Evolutionary conservation across 2,329 filamentous ascomycete genomes (phyloP).

Genomic region (Rasamsonia emersonii): DNA sequence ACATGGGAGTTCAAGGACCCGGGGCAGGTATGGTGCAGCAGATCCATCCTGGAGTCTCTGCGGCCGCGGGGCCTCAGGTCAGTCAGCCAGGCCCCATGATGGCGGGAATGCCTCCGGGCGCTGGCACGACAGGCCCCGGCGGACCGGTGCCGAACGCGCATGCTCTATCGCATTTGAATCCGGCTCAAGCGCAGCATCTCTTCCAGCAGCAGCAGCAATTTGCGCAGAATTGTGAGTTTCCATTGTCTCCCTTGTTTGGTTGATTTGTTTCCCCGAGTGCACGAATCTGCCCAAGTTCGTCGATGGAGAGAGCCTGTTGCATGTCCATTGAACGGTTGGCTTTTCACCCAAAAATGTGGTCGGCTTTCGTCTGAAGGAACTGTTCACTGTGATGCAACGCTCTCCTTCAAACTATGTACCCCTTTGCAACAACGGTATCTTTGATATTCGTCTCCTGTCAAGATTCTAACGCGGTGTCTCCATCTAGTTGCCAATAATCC

Average conservation of each 20-base stretch:
- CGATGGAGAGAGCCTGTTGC: too few species aligned
- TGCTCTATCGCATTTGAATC: constrained; percentile 52
- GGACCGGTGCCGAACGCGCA: constrained; percentile 47
- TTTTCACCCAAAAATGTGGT: too few species aligned
- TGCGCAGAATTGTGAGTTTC: constrained; percentile 33
- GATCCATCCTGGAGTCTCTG: constrained; percentile 55
- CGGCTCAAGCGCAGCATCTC: constrained; percentile 43
- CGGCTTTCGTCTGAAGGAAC: too few species aligned
- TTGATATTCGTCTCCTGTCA: background rate
- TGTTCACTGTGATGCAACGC: too few species aligned
- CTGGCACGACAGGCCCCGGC: constrained; percentile 43
- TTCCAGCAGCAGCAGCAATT: constrained; percentile 42
- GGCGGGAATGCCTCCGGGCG: constrained; percentile 53
- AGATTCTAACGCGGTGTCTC: background rate
- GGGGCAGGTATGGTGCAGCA: constrained; percentile 43
- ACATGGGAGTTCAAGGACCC: constrained; percentile 41
- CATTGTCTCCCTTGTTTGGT: background rate
- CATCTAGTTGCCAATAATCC: constrained; percentile 32
- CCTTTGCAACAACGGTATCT: too few species aligned
- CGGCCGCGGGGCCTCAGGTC: constrained; percentile 50
- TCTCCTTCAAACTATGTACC: too few species aligned
- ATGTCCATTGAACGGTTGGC: too few species aligned
- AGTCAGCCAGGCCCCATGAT: constrained; percentile 57
- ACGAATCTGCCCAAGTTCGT: too few species aligned
- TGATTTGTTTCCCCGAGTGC: too few species aligned